Conservation (phyloP, 1,284 basidiomycete genomes). For the Leccinum subrobustum region DNA sequence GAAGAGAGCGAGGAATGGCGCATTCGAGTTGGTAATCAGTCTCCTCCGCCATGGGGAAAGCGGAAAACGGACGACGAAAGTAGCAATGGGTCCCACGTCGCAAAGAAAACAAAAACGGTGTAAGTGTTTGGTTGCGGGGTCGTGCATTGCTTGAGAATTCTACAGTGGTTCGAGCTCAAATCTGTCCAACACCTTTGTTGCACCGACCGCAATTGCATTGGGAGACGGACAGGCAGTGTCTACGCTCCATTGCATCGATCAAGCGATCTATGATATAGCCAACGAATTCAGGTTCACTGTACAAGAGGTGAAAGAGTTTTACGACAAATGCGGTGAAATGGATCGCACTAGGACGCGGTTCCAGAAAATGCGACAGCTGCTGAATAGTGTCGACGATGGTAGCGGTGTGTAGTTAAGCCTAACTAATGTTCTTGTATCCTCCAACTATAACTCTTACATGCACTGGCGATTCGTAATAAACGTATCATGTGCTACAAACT, state of each 20-base stretch:
- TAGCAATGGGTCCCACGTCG: not conserved
- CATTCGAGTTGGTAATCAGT: slow-evolving; percentile 57
- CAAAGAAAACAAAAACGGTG: slow-evolving; percentile 33
- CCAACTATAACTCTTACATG: not conserved
- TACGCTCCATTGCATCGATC: slow-evolving; percentile 59
- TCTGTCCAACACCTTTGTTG: not conserved
- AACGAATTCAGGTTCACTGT: slow-evolving; percentile 62
- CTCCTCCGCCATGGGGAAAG: slow-evolving; percentile 69
- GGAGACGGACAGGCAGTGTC: slow-evolving; percentile 5
- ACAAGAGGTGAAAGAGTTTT: slow-evolving; percentile 72
- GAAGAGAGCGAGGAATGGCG: slow-evolving; percentile 63
- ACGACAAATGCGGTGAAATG: slow-evolving; percentile 68
- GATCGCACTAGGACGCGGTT: slow-evolving; percentile 60
- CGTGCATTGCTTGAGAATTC: not conserved
- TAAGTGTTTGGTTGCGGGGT: slow-evolving; percentile 17
- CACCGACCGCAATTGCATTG: slow-evolving; percentile 9
- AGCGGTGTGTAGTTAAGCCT: slow-evolving; percentile 13
- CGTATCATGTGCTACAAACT: not conserved
- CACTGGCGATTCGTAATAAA: slow-evolving; percentile 3
- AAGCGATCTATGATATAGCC: slow-evolving; percentile 60
- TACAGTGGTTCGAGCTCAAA: slow-evolving; percentile 6
- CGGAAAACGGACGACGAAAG: slow-evolving; percentile 44
- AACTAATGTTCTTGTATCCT: not conserved
- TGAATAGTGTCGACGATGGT: slow-evolving; percentile 42
- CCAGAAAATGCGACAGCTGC: slow-evolving; percentile 58